Percentiles rank a stretch among this genome's conserved stretches.
phyloP scores from a whole-genome alignment of 805 yeast species.

The Candida adriatica region DNA sequence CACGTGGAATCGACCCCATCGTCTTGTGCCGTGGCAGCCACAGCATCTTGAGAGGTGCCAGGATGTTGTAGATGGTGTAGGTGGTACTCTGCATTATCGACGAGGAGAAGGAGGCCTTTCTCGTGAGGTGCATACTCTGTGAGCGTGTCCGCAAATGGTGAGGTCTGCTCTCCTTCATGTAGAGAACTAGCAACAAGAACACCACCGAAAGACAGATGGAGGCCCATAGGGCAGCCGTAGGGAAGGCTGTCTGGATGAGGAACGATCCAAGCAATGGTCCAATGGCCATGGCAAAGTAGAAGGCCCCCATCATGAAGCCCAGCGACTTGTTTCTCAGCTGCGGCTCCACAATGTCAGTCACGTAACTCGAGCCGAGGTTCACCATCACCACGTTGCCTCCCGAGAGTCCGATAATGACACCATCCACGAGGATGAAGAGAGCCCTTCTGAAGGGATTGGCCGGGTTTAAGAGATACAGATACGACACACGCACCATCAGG shows the following conservation, averaged over 20 bases:
- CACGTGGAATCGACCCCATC: constrained; percentile 31
- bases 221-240: constrained; percentile 26
- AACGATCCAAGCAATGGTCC: constrained; percentile 60
- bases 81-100: constrained; percentile 1
- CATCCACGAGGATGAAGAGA: constrained; percentile 36
- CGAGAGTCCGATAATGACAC: constrained; percentile 39
- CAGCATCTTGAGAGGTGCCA: constrained; percentile 44
- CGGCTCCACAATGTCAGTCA: constrained; percentile 66
- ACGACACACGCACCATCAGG: constrained; percentile 18
- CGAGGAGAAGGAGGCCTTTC: constrained; percentile 26
- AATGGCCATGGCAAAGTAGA: constrained; percentile 52
- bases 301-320: constrained; percentile 51
- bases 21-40: constrained; percentile 39
- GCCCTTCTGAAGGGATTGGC: constrained; percentile 30
- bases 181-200: constrained; percentile 27
- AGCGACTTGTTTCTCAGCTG: constrained; percentile 49
- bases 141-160: constrained; percentile 45
- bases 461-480: constrained; percentile 26
- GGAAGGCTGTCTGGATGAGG: constrained; percentile 25
- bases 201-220: constrained; percentile 26
- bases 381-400: constrained; percentile 58
- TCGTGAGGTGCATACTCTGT: constrained; percentile 29
- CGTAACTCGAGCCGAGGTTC: constrained; percentile 59
- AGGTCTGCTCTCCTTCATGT: constrained; percentile 62
- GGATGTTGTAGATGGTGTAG: constrained; percentile 1